phyloP scores from a whole-genome alignment of 257 asterid genomes.

The Ballota nigra region DNA sequence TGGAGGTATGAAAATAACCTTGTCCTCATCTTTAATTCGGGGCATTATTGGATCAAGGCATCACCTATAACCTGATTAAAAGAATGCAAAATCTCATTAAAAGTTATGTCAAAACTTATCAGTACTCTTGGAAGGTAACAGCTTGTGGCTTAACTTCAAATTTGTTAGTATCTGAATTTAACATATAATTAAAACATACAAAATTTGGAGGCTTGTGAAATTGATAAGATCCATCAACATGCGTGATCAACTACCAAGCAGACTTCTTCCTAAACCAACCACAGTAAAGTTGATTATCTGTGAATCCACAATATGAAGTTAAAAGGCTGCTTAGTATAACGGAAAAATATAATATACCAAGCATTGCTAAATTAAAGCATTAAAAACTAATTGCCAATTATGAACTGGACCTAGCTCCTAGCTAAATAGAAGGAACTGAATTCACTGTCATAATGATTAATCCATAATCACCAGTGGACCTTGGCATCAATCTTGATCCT shows the following conservation, averaged over 20 bases:
- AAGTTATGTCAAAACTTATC: not conserved
- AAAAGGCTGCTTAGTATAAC: constrained; percentile 1
- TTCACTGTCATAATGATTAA: too few species aligned
- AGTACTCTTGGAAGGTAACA: not conserved
- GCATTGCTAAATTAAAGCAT: not conserved
- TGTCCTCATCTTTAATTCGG: not conserved
- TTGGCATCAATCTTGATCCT: not conserved
- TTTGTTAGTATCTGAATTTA: not conserved
- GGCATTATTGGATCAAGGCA: not conserved
- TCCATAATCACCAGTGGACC: not conserved
- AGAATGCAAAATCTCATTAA: not conserved
- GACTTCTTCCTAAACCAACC: not conserved
- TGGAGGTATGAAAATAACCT: not conserved
- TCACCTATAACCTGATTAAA: not conserved
- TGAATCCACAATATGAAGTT: constrained; percentile 4
- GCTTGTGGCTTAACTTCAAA: not conserved
- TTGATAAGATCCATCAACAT: not conserved
- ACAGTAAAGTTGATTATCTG: constrained; percentile 8
- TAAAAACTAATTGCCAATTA: not conserved
- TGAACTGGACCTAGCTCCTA: not conserved
- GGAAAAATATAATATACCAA: not conserved
- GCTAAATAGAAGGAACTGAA: constrained; percentile 17
- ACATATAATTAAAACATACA: constrained; percentile 14
- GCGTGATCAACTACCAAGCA: not conserved
- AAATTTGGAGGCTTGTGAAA: constrained; percentile 5